These are phyloP conservation scores for Fusarium tanahbumbuense DNA, from an alignment of 2,329 filamentous ascomycete species.

Conservation along the genomic window DNA sequence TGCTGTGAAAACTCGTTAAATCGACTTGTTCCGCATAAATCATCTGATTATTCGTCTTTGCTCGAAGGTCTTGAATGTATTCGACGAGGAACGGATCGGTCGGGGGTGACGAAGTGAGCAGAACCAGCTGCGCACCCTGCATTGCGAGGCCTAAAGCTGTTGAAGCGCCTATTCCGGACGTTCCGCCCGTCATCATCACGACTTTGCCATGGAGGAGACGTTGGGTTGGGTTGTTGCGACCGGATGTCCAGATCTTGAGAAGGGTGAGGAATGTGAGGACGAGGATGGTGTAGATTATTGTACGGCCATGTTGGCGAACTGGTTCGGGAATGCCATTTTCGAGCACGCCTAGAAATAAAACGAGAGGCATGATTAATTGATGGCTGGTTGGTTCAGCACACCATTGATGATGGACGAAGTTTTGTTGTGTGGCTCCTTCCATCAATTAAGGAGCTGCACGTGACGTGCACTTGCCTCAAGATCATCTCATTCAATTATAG, in stretches of 20 bases:
- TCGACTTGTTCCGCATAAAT: conserved; percentile 97
- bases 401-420: conserved; percentile 12
- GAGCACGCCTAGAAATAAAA: conserved; percentile 60
- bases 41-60: conserved; percentile 80
- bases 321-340: conserved; percentile 63
- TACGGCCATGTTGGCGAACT: conserved; percentile 59
- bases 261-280: conserved; percentile 55
- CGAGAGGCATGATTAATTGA: conserved; percentile 60
- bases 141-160: conserved; percentile 79
- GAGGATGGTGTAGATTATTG: conserved; percentile 55
- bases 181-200: conserved; percentile 92
- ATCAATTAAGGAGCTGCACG: conserved; percentile 20
- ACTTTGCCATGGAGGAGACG: conserved; percentile 93
- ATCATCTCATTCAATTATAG: too few species aligned
- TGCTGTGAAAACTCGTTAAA: conserved; percentile 85
- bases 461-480: conserved; percentile 22
- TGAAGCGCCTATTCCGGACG: conserved; percentile 88
- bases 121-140: conserved; percentile 88
- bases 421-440: conserved; percentile 34
- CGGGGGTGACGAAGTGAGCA: conserved; percentile 85
- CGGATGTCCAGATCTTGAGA: conserved; percentile 81
- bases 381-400: conserved; percentile 31
- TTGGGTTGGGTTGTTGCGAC: conserved; percentile 79
- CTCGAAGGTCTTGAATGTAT: conserved; percentile 88
- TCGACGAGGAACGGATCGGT: conserved; percentile 91